Base-by-base conservation (phyloP, 106 monocot species). In the Chionographis japonica region DNA sequence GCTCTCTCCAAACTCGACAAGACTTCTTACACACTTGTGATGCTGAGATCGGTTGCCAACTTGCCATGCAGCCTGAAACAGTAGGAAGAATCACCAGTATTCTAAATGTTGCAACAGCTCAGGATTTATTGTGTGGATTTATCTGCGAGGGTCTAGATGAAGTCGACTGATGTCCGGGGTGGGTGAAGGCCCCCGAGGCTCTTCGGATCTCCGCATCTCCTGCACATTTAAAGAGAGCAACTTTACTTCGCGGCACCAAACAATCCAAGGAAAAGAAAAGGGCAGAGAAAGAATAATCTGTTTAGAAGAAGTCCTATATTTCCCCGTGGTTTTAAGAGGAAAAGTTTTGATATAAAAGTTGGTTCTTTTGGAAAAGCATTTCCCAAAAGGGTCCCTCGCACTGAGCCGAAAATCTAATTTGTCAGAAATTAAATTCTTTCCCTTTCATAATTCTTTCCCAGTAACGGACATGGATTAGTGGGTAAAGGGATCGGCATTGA, bases 121-220 rank as follows among this genome's bases (percentile, higher is more conserved):
- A 39, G 42, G 18, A 19, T 11, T 54, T 27, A 46, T 46, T 46
- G 9, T 46, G 9, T 46, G 46, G 46, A 46, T 46, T 46, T 46
- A 41, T 62, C 69, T 68, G 65, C 14, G 79, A 69, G 5, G 68
- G 61, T 9, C 81, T 56, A 62, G 76, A 72, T 42, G 72, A 62
- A 6, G 75, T 70, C 70, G 69, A 20, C 35, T 75, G 39, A 61
- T 60, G 18, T 71, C 80, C 46, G 71, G 50, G 38, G 57, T 15
- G 13, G 72, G 50, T 62, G 72, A 68, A 68, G 67, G 62, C 12
- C 19, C 67, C 2, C 62, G 76, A 40, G 49, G 53, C 72, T 27
- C 27, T 42, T 81, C 80, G 51, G 50, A 54, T 76, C 43, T 76
- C 52, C 63, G 71, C n/a, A 58, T 76, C 50, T 81, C 81, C 81